phyloP scores from a whole-genome alignment of 78 protist species.

The Polysphondylium violaceum region DNA sequence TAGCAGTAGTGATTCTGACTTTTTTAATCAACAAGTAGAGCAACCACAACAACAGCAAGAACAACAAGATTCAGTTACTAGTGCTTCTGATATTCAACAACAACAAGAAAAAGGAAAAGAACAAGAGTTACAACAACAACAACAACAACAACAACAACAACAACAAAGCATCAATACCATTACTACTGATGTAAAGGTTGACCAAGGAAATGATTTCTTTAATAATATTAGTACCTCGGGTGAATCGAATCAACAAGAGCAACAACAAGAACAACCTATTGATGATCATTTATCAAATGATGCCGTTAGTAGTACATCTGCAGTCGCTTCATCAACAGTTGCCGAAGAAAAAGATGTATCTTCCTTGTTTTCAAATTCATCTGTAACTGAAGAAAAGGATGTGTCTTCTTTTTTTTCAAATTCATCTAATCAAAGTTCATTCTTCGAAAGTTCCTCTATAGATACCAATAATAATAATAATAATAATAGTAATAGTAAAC shows the following conservation, averaged over 20 bases:
- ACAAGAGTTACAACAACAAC: too few relatives aligned
- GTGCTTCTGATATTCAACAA: too few relatives aligned
- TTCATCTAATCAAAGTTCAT: not conserved
- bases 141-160: too few relatives aligned
- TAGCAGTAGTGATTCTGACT: not conserved
- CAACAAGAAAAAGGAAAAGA: too few relatives aligned
- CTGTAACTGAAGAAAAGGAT: conserved; percentile 52
- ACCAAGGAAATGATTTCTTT: not conserved
- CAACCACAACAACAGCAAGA: too few relatives aligned
- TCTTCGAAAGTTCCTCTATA: not conserved
- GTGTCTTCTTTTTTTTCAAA: conserved; percentile 31
- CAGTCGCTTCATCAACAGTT: not conserved
- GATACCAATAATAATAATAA: too few relatives aligned
- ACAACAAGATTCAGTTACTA: too few relatives aligned
- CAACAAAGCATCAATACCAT: too few relatives aligned
- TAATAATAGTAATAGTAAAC: not conserved
- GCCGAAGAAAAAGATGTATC: conserved; percentile 40
- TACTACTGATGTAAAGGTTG: too few relatives aligned
- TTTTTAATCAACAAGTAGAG: too few relatives aligned
- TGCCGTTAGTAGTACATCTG: not conserved
- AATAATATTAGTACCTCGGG: not conserved
- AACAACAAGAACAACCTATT: too few relatives aligned
- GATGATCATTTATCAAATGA: too few relatives aligned
- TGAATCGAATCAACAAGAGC: conserved; percentile 17
- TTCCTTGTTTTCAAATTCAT: not conserved